Percentiles rank a stretch among this genome's conserved stretches.
These are phyloP conservation scores for Lagenidium sp. DNA, from an alignment of 352 stramenopile species.

Conservation along the genomic window DNA sequence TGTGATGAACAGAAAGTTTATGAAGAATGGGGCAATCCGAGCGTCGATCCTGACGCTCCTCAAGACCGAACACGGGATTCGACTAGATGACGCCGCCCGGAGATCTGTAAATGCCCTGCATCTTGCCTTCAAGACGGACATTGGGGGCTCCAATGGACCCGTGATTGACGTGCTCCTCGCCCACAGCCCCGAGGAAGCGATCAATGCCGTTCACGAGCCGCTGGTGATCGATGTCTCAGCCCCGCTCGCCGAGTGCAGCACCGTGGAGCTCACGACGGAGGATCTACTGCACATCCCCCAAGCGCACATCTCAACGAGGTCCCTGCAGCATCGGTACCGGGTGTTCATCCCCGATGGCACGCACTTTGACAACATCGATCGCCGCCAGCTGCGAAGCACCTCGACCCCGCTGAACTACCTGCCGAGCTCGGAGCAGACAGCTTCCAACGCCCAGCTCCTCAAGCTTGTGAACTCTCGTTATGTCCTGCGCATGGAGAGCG, in stretches of 20 bases:
- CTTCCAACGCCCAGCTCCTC: background rate
- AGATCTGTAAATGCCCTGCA: background rate
- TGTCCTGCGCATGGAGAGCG: constrained; percentile 32
- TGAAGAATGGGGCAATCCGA: constrained; percentile 28
- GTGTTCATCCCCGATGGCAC: constrained; percentile 37
- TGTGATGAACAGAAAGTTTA: constrained; percentile 27
- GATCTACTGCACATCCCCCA: constrained; percentile 13
- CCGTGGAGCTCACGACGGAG: constrained; percentile 14
- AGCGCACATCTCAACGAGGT: constrained; percentile 35
- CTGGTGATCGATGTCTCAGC: constrained; percentile 32
- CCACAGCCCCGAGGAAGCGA: background rate
- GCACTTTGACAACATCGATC: constrained; percentile 26
- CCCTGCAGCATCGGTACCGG: constrained; percentile 37
- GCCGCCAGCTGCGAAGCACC: constrained; percentile 22
- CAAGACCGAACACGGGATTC: constrained; percentile 18
- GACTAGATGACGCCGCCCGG: constrained; percentile 12
- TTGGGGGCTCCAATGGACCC: constrained; percentile 27
- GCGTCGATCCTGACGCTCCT: constrained; percentile 29
- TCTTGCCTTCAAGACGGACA: constrained; percentile 35
- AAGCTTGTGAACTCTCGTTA: constrained; percentile 14
- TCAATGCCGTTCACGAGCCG: constrained; percentile 58
- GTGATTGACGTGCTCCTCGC: constrained; percentile 43
- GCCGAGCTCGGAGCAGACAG: background rate
- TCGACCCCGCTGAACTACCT: background rate
- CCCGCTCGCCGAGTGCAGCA: constrained; percentile 20